A percentile compares a stretch with the other conserved stretches of the same genome.
phyloP scores from a whole-genome alignment of 352 stramenopile species.

The Pythium apleroticum region DNA sequence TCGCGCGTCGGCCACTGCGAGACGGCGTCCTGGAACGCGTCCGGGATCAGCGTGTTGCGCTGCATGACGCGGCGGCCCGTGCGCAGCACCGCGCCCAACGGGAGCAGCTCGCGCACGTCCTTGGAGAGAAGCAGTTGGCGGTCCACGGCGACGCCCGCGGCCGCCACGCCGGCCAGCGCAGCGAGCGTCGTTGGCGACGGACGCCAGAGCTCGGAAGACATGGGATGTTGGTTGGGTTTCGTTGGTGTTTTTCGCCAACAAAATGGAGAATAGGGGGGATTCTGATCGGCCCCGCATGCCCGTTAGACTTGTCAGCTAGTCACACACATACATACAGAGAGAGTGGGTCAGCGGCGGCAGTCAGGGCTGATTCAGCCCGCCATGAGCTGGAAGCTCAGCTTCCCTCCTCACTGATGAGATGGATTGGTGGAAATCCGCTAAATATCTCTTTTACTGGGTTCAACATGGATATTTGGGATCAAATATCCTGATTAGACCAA shows the following conservation, averaged over 20 bases:
- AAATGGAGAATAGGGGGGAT: neutral
- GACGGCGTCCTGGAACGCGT: slow-evolving; percentile 65
- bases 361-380: too few relatives aligned
- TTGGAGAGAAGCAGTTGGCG: slow-evolving; percentile 56
- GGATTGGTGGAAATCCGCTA: neutral
- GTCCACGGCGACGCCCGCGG: slow-evolving; percentile 24
- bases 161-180: slow-evolving; percentile 26
- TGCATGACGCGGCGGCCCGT: slow-evolving; percentile 39
- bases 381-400: too few relatives aligned
- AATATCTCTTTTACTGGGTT: neutral
- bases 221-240: neutral
- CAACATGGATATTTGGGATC: neutral
- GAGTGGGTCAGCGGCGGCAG: too few relatives aligned
- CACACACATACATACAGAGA: too few relatives aligned
- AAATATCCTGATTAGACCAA: too few relatives aligned
- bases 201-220: neutral
- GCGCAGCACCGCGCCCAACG: slow-evolving; percentile 41
- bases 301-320: too few relatives aligned
- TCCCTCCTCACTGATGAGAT: too few relatives aligned
- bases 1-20: slow-evolving; percentile 53
- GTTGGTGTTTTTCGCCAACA: neutral
- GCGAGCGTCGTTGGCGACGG: slow-evolving; percentile 27
- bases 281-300: too few relatives aligned
- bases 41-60: slow-evolving; percentile 41
- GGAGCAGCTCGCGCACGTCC: slow-evolving; percentile 48